Evolutionary conservation across 2,329 filamentous ascomycete species (phyloP).

Genomic region (Xylaria sp.): DNA sequence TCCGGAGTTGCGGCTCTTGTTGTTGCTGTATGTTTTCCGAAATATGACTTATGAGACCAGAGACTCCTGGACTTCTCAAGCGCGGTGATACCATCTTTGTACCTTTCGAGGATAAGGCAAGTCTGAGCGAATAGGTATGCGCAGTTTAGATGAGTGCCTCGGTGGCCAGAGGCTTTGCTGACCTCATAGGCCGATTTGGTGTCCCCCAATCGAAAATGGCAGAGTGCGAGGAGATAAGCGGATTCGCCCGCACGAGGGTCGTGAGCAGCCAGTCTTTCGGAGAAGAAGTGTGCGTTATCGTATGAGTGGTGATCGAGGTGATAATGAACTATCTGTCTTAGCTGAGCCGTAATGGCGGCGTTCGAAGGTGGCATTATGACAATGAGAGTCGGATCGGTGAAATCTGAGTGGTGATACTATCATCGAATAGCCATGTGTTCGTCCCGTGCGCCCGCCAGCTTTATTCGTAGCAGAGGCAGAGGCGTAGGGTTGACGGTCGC

Average conservation of each 20-base stretch:
- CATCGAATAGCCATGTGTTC: slow-evolving; percentile 52
- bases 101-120: slow-evolving; percentile 80
- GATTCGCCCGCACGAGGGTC: slow-evolving; percentile 85
- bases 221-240: slow-evolving; percentile 83
- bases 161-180: slow-evolving; percentile 75
- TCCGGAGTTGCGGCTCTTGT: slow-evolving; percentile 81
- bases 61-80: slow-evolving; percentile 82
- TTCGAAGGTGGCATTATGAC: slow-evolving; percentile 63
- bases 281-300: slow-evolving; percentile 93
- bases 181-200: slow-evolving; percentile 86
- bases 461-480: slow-evolving; percentile 26
- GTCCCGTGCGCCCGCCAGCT: slow-evolving; percentile 34
- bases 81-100: slow-evolving; percentile 82
- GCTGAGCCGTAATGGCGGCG: slow-evolving; percentile 60
- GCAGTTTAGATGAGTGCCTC: slow-evolving; percentile 83
- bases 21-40: slow-evolving; percentile 85
- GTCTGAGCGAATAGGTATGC: slow-evolving; percentile 92
- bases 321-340: slow-evolving; percentile 71
- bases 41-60: slow-evolving; percentile 79
- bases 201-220: slow-evolving; percentile 84
- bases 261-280: slow-evolving; percentile 84
- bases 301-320: slow-evolving; percentile 89
- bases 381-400: slow-evolving; percentile 29
- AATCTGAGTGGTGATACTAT: slow-evolving; percentile 37
- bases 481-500: slow-evolving; percentile 11